Evolutionary conservation across 352 stramenopile genomes (phyloP), one percentile per base, ranked within the genome.

Genomic region (Phytopythium montanum): DNA sequence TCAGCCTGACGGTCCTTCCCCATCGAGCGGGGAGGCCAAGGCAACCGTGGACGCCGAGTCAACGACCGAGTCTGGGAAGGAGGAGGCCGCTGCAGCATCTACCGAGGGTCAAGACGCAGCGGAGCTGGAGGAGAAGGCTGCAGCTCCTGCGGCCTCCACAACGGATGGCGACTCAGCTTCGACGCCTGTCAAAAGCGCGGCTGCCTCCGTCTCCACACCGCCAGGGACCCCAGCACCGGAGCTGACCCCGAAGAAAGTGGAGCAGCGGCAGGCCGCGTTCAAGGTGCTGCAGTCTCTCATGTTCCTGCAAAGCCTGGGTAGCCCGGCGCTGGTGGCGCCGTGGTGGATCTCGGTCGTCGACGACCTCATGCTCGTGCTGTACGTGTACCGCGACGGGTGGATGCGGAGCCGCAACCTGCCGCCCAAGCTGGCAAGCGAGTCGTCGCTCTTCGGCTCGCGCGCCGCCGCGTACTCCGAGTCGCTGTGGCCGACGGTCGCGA

Each of bases 311-410:
- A n/a, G n/a, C 10, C 45, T 34, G 65, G 50, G 70, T 14, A 61
- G 57, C 10, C 33, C 70, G 2, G 57, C 70, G 19, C 19, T 59
- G 1, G 72, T 93, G 0, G 70, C 75, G 3, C 75, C 79, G 21
- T 96, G 87, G 87, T 96, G 87, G 87, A 73, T 89, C 42, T 75
- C 83, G 19, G 44, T 87, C 25, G 66, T 91, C 5, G 87, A 96
- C 57, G 87, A 96, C 46, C 68, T 91, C 19, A 59, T 87, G 26
- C 63, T 96, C 14, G 51, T 96, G 36, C 62, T 93, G 21, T 79
- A 79, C 54, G 64, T 96, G 13, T 77, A 86, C 68, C 71, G 68
- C 19, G 60, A 90, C 48, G 87, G 87, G 12, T 96, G 87, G 87
- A 71, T 90, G 14, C 85, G 81, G 52, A 69, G 60, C 9, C 77